Conservation (phyloP, 2,329 filamentous ascomycete species). For the Ophiostoma ips region DNA sequence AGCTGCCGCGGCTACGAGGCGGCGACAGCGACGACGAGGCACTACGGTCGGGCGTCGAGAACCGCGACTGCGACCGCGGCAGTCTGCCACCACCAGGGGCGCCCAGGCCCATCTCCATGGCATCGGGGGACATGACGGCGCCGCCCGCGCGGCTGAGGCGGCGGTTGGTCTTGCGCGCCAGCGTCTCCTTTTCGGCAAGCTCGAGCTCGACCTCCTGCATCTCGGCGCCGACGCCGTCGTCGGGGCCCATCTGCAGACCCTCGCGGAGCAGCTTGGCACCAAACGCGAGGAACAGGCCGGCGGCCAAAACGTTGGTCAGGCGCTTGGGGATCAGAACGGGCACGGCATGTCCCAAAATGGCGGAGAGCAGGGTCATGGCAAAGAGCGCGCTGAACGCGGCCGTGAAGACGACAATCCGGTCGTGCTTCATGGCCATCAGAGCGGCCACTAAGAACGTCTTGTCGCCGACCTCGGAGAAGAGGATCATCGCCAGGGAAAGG, state of each 20-base stretch:
- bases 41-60: constrained; percentile 68
- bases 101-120: constrained; percentile 65
- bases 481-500: constrained; percentile 91
- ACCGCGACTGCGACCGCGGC: constrained; percentile 57
- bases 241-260: constrained; percentile 73
- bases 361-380: constrained; percentile 89
- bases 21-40: constrained; percentile 69
- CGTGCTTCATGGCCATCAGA: constrained; percentile 98
- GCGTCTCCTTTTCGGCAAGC: constrained; percentile 81
- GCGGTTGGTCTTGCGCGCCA: constrained; percentile 46
- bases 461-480: constrained; percentile 93
- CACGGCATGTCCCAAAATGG: constrained; percentile 81
- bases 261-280: constrained; percentile 73
- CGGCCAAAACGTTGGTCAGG: constrained; percentile 79
- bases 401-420: constrained; percentile 82
- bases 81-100: constrained; percentile 34
- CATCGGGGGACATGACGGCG: constrained; percentile 50
- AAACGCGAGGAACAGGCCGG: constrained; percentile 77
- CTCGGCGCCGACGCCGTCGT: constrained; percentile 88
- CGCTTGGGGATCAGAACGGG: constrained; percentile 79
- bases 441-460: constrained; percentile 97
- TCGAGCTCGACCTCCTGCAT: constrained; percentile 96
- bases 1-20: constrained; percentile 37
- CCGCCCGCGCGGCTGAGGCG: constrained; percentile 41
- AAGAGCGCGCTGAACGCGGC: constrained; percentile 86